Evolutionary conservation across 2,329 filamentous ascomycete species (phyloP).

Genomic region (Fusarium poae): DNA sequence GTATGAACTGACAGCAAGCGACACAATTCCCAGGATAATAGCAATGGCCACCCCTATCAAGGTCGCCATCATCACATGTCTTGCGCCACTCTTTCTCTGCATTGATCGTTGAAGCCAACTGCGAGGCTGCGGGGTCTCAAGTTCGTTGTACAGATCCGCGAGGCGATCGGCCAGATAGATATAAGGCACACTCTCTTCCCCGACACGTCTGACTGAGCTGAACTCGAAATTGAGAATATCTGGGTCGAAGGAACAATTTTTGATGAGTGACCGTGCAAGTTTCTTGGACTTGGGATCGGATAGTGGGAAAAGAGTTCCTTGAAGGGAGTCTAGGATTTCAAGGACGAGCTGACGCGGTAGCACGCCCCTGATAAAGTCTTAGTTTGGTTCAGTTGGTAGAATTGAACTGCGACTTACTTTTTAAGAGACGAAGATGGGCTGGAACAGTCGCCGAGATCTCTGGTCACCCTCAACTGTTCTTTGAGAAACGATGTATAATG

Average conservation of each 20-base stretch:
- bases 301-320: conserved; percentile 1
- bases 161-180: not conserved
- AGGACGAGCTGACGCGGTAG: not conserved
- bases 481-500: not conserved
- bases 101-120: not conserved
- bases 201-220: fast-evolving
- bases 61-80: conserved; percentile 3
- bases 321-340: not conserved
- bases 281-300: not conserved
- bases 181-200: not conserved
- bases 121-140: not conserved
- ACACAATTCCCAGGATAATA: not conserved
- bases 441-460: not conserved
- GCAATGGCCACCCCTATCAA: not conserved
- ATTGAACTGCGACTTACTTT: not conserved
- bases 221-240: not conserved
- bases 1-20: conserved; percentile 1
- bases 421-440: not conserved
- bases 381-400: not conserved
- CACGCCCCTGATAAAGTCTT: not conserved
- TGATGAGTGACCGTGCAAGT: not conserved
- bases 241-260: not conserved
- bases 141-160: not conserved
- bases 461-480: not conserved
- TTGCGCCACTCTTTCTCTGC: conserved; percentile 5